Evolutionary conservation across 2,329 filamentous ascomycete species (phyloP).

Genomic region (Aspergillus fructus): DNA sequence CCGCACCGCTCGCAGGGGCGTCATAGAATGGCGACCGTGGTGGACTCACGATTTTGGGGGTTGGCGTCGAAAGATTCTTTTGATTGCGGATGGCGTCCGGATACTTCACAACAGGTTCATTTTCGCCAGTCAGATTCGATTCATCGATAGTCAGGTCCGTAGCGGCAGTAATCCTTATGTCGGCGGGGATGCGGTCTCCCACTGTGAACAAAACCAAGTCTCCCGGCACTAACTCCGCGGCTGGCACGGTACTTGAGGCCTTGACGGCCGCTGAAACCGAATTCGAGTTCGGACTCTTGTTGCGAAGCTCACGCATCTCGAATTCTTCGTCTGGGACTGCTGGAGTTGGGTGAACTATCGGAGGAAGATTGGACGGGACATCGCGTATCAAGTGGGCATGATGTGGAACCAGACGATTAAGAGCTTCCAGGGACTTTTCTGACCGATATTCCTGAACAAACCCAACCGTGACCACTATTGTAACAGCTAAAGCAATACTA

Average conservation of each 20-base stretch:
- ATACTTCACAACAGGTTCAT: constrained; percentile 82
- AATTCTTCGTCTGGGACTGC: constrained; percentile 38
- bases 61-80: constrained; percentile 30
- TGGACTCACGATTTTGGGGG: constrained; percentile 35
- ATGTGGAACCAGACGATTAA: constrained; percentile 91
- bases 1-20: constrained; percentile 58
- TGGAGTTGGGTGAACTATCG: constrained; percentile 21
- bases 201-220: constrained; percentile 93
- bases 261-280: constrained; percentile 65
- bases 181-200: constrained; percentile 92
- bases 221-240: constrained; percentile 82
- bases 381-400: constrained; percentile 89
- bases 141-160: constrained; percentile 91
- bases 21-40: constrained; percentile 58
- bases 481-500: constrained; percentile 93
- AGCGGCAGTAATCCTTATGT: constrained; percentile 89
- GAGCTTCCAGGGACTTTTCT: constrained; percentile 92
- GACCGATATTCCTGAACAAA: constrained; percentile 98
- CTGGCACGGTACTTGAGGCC: constrained; percentile 81
- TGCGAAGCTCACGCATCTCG: constrained; percentile 51
- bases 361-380: constrained; percentile 25
- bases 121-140: constrained; percentile 95
- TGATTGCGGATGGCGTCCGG: constrained; percentile 57
- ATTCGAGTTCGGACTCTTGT: constrained; percentile 44
- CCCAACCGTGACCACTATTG: constrained; percentile 92